phyloP scores from a whole-genome alignment of 177 flowering plant species.

The Tripterygium wilfordii region DNA sequence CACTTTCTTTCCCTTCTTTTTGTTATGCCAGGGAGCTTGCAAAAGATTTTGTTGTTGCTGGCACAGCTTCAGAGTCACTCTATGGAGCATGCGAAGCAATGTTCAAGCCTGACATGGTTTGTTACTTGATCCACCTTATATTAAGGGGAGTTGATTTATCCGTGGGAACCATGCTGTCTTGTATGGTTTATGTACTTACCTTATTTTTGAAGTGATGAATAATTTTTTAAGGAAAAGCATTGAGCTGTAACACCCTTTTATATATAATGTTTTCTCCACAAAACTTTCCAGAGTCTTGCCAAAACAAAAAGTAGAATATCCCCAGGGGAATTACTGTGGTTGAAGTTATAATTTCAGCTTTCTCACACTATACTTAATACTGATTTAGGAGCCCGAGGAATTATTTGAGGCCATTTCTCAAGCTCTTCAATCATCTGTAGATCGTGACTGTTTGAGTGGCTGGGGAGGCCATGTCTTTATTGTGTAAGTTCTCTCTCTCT shows the following conservation, averaged over 20 bases:
- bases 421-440: conserved; percentile 82
- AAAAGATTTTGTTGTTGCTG: conserved; percentile 96
- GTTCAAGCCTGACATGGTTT: conserved; percentile 95
- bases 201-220: no score
- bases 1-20: neutral
- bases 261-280: no score
- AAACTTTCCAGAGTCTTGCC: no score
- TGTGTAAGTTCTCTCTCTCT: conserved; percentile 52
- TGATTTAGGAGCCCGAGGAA: conserved; percentile 76
- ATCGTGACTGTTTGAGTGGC: conserved; percentile 92
- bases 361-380: conserved; percentile 1
- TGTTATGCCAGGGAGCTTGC: conserved; percentile 96
- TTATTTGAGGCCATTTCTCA: conserved; percentile 88
- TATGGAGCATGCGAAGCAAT: conserved; percentile 98
- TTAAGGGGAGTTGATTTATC: neutral
- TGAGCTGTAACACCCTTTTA: no score
- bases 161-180: neutral
- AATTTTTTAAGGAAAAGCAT: no score
- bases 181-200: no score
- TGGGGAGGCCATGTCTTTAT: conserved; percentile 96
- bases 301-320: no score
- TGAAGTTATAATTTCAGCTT: no score
- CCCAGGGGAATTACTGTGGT: no score
- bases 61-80: conserved; percentile 90
- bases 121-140: conserved; percentile 19